phyloP scores from a whole-genome alignment of 371 early-diverging fungal genomes.

The Circinella minor region DNA sequence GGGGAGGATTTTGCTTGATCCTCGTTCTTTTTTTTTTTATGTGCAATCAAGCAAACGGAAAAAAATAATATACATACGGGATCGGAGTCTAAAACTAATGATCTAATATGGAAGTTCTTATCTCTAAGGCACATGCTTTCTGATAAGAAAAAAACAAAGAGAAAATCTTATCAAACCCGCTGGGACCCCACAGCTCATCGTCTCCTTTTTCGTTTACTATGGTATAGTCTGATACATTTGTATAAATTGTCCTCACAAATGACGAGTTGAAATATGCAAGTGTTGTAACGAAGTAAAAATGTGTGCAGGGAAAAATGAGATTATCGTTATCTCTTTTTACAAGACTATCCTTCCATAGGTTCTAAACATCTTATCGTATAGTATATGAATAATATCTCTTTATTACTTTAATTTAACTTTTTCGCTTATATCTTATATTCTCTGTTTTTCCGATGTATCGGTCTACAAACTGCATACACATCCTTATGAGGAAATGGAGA shows the following conservation, averaged over 20 bases:
- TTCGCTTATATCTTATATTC: too few relatives aligned
- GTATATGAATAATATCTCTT: too few relatives aligned
- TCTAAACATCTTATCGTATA: neutral
- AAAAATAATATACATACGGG: neutral
- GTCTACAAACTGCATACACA: neutral
- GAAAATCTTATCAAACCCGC: neutral
- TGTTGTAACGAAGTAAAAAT: too few relatives aligned
- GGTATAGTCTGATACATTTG: too few relatives aligned
- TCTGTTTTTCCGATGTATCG: neutral
- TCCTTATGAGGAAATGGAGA: neutral
- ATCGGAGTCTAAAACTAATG: neutral
- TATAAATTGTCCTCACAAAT: too few relatives aligned
- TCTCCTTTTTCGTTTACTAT: too few relatives aligned
- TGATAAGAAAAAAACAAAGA: neutral
- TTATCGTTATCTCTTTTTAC: conserved; percentile 6
- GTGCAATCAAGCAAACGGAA: neutral
- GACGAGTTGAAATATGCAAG: too few relatives aligned
- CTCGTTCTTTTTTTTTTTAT: neutral
- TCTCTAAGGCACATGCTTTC: neutral
- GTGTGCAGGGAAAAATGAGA: neutral
- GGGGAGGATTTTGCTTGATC: neutral
- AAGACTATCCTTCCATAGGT: neutral
- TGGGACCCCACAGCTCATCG: neutral
- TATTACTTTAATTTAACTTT: too few relatives aligned
- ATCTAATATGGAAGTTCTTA: neutral